Base-by-base conservation (phyloP, 495 filamentous ascomycete species). In the Evernia prunastri region DNA sequence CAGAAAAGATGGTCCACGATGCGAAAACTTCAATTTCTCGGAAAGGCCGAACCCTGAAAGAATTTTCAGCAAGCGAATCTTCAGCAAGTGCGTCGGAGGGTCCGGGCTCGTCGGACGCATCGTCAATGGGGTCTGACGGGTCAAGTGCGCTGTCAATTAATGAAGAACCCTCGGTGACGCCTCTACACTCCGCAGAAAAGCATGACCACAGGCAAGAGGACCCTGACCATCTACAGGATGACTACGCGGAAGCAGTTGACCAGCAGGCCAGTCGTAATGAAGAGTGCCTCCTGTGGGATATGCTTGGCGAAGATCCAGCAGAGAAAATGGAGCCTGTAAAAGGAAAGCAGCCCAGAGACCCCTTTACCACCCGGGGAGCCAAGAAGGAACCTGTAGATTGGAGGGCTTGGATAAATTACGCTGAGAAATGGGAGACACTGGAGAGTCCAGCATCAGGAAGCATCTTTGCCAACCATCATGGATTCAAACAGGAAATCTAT, bases 181-280 rank as follows among this genome's bases (percentile, higher is more conserved):
- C 23, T 58, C 69, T 60, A 6, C 29, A 43, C 27, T 7, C n/a
- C 31, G 33, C 7, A 33, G 11, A 35, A 10, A 43, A 63, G 20
- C 60, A 69, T 5, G 67, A 76, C 23, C 37, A 56, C 51, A 60
- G 64, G 4, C 73, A 68, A n/a, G 73, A 77, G 58, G 64, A 61
- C 33, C 56, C 68, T 0, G 76, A 78, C 64, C 69, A 73, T 15
- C 69, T 59, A 8, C 73, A 80, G 59, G 81, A 87, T 56, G 74
- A 71, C 0, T 80, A 87, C 58, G 77, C 82, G 0, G 85, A 88
- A 63, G 63, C 62, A 0, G 58, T 81, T 8, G 88, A 92, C 66
- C 71, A 67, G 29, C 70, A 78, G 64, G 69, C 74, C 18, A 81
- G 82, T 63, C 74, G 70, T 18, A 58, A 67, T 11, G 86, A 88